Percentiles rank a stretch among this genome's conserved stretches.
Evolutionary conservation across 768 basidiomycete species (phyloP).

Genomic region (Hygrophorus russula): DNA sequence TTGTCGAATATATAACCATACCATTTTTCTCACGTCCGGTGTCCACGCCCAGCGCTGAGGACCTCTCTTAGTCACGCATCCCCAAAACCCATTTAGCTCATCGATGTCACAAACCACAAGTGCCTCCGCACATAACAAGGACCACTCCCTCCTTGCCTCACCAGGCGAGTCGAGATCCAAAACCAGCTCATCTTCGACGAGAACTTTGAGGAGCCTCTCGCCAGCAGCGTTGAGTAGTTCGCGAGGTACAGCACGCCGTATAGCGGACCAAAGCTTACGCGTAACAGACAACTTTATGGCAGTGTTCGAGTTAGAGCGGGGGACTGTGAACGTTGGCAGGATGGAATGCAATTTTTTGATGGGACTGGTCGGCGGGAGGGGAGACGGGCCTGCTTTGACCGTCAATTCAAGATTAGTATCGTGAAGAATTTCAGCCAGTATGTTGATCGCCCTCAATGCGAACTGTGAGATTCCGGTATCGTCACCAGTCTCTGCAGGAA

Average conservation of each 20-base stretch:
- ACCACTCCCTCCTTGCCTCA: slow-evolving; percentile 46
- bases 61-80: slow-evolving; percentile 13
- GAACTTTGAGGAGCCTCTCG: slow-evolving; percentile 32
- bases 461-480: slow-evolving; percentile 27
- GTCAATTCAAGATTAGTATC: slow-evolving; percentile 35
- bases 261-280: slow-evolving; percentile 44
- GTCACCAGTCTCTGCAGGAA: slow-evolving; percentile 29
- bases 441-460: slow-evolving; percentile 24
- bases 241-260: slow-evolving; percentile 31
- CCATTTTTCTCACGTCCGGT: slow-evolving; percentile 22
- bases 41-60: slow-evolving; percentile 23
- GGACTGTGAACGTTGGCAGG: not conserved
- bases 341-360: slow-evolving; percentile 7
- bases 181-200: slow-evolving; percentile 32
- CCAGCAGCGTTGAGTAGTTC: slow-evolving; percentile 31
- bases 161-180: slow-evolving; percentile 21
- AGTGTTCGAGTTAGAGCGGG: slow-evolving; percentile 21
- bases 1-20: slow-evolving; percentile 50
- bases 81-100: slow-evolving; percentile 47
- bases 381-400: slow-evolving; percentile 13
- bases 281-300: slow-evolving; percentile 48
- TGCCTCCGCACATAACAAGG: slow-evolving; percentile 45
- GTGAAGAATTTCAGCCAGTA: slow-evolving; percentile 38
- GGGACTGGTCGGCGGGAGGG: slow-evolving; percentile 8
- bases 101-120: slow-evolving; percentile 34